These are phyloP conservation scores for Quercus wislizeni DNA, from an alignment of 306 rosid species.

Conservation along the genomic window DNA sequence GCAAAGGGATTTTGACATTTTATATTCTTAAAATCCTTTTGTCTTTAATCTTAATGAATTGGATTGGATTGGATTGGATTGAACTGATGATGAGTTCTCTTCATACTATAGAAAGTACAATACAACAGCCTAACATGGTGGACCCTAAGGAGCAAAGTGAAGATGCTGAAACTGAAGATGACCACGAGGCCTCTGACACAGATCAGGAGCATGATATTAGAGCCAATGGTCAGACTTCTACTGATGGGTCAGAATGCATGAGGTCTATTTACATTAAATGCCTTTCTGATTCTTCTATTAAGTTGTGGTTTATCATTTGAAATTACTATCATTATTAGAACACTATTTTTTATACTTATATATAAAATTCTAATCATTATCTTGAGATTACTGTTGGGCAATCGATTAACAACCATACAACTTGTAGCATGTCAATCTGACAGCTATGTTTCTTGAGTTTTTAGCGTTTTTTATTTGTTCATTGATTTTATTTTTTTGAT, in stretches of 20 bases:
- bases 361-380: not conserved
- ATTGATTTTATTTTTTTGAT: not conserved
- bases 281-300: not conserved
- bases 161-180: constrained; percentile 51
- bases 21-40: not conserved
- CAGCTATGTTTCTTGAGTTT: not conserved
- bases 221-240: constrained; percentile 25
- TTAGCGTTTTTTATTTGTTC: not conserved
- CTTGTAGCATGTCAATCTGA: not conserved
- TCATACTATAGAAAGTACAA: constrained; percentile 21
- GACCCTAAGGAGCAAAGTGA: constrained; percentile 29
- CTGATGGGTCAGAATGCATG: constrained; percentile 32
- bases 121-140: constrained; percentile 22
- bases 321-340: not conserved
- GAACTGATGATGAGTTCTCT: constrained; percentile 35
- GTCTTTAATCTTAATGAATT: not conserved
- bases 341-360: too few species aligned
- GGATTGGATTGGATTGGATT: not conserved
- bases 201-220: constrained; percentile 45
- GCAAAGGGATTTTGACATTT: not conserved
- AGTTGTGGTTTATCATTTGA: not conserved
- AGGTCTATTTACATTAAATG: constrained; percentile 45
- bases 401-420: not conserved
- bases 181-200: constrained; percentile 39
- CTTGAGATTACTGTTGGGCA: not conserved